Evolutionary conservation across 2,329 filamentous ascomycete genomes (phyloP), one percentile per base, ranked within the genome.

Genomic region (Colletotrichum costaricense): DNA sequence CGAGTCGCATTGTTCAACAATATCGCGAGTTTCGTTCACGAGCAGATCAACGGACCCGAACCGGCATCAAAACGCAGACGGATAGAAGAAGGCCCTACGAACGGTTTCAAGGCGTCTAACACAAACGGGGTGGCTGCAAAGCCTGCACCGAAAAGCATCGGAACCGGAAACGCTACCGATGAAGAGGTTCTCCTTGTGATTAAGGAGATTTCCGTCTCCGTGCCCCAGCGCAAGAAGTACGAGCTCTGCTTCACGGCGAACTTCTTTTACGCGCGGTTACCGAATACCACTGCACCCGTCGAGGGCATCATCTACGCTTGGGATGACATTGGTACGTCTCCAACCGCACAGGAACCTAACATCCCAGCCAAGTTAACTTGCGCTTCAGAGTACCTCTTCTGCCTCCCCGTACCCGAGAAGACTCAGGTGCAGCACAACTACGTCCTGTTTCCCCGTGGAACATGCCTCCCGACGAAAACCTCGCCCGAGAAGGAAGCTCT

Each of bases 161-260:
- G 66, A 65, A 75, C 75, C 38, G 81, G 81, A 28, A 84, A 85
- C 63, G 84, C 87, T 0, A 83, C 84, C 2, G 81, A 84, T 6
- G 90, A 92, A 76, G 77, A 84, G 7, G 81, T 92, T 0, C 80
- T 92, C 30, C 83, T 93, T 22, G 88, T 89, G 75, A 85, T 93
- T 72, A 91, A 91, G 80, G 91, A 93, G 57, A 90, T 93, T 24
- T 93, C 91, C 0, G 85, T 93, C n/a, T 89, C 90, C 1, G 86
- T 92, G 4, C 92, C 92, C 0, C 90, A 91, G 82, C 86, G 92
- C 75, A 93, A 93, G 82, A 93, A 93, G 81, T 90, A 90, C 76
- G 89, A 91, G 75, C 80, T 93, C 9, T 91, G 89, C 80, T 88
- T 93, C 74, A 93, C 91, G 2, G 82, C 86, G 6, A 85, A 86